These are phyloP conservation scores for Fusarium sp. DNA, from an alignment of 2,329 filamentous ascomycete genomes.

Conservation along the genomic window DNA sequence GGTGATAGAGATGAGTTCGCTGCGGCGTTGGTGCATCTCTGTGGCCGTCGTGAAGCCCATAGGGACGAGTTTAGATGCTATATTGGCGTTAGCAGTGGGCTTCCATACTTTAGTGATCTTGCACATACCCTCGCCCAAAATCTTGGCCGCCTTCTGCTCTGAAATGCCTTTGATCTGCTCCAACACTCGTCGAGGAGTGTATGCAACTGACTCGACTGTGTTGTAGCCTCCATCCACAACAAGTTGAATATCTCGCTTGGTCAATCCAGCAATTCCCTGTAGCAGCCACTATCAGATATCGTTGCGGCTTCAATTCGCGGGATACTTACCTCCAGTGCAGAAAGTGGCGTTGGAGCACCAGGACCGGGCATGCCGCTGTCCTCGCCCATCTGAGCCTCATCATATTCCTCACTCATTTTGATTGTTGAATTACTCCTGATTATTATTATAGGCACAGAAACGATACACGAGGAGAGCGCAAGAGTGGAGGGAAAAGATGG, in stretches of 20 bases:
- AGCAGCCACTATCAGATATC: slow-evolving; percentile 17
- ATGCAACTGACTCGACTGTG: slow-evolving; percentile 95
- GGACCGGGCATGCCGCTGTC: slow-evolving; percentile 81
- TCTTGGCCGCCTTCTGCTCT: slow-evolving; percentile 93
- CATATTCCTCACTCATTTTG: slow-evolving; percentile 66
- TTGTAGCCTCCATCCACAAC: slow-evolving; percentile 93
- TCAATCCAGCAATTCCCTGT: slow-evolving; percentile 87
- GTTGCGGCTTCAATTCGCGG: neutral
- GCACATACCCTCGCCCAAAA: slow-evolving; percentile 82
- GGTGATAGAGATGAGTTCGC: slow-evolving; percentile 96
- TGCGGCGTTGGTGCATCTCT: slow-evolving; percentile 97
- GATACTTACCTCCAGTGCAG: slow-evolving; percentile 79
- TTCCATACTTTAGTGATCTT: too few species aligned
- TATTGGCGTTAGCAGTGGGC: slow-evolving; percentile 19
- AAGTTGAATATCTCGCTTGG: slow-evolving; percentile 94
- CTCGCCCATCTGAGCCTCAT: slow-evolving; percentile 73
- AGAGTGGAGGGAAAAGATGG: slow-evolving; percentile 11
- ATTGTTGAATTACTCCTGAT: neutral
- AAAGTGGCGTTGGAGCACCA: slow-evolving; percentile 91
- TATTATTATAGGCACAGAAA: neutral
- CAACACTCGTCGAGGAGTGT: slow-evolving; percentile 82
- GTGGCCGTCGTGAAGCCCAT: slow-evolving; percentile 99
- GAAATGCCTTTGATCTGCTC: slow-evolving; percentile 99
- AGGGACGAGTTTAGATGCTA: slow-evolving; percentile 93
- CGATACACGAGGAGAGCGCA: neutral